Evolutionary conservation across 164 flowering plant genomes (phyloP), one percentile per base, ranked within the genome.

Genomic region (Umbellularia californica): DNA sequence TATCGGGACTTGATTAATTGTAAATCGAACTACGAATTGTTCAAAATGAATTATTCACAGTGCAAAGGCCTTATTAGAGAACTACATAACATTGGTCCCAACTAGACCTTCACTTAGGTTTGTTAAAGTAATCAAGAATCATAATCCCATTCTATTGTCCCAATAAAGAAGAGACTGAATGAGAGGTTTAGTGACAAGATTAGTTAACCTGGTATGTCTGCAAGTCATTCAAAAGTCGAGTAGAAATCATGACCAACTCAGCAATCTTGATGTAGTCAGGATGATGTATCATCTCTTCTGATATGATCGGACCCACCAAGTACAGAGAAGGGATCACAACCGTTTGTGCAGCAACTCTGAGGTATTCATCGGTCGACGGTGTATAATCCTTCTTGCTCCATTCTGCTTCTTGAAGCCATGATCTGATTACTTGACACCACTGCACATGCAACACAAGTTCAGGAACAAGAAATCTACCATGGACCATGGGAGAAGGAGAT

Each of bases 221-320:
- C 33, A 52, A 24, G n/a, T 84, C 86, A 33, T 84, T 84, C 71
- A 80, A 65, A n/a, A 87, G 75, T 24, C 90, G 86, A 68, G 81
- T 0, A 0, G 79, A 58, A 23, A 73, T 6, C 90, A 84, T 87
- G 65, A 85, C 76, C 64, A 81, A 41, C 30, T 76, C 78, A 17
- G 85, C 83, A 7, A 84, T 25, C 15, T 62, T 72, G 15, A 74
- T 71, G 41, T 84, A 58, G 22, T 70, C 41, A 22, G 30, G 25
- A 9, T 70, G 73, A 14, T 25, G 15, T 13, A 51, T 25, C 64
- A 70, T 9, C 23, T 70, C 73, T 51, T 70, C 64, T 51, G 73
- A 22, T 51, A 70, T 22, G 20, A 9, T 58, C 9, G 64, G 73
- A 22, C 73, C 73, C 5, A 70, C 73, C 12, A 70, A 51, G 64